phyloP scores from a whole-genome alignment of 352 stramenopile genomes.

The Phytophthora lateralis region DNA sequence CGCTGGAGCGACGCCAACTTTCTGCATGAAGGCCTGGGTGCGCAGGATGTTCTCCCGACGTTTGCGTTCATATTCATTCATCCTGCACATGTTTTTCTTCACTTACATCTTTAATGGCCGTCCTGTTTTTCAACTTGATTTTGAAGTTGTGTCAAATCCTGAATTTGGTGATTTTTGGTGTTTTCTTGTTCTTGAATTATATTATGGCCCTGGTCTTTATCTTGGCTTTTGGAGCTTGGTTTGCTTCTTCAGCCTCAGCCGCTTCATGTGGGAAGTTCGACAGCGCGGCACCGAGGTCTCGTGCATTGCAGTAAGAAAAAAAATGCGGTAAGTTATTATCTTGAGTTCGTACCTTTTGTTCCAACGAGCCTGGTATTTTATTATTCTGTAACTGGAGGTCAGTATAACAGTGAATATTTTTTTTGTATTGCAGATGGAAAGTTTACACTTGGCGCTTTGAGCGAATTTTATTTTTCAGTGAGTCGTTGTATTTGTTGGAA shows the following conservation, averaged over 20 bases:
- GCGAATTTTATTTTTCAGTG: too few species aligned
- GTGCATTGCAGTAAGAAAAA: conserved; percentile 12
- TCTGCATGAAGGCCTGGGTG: conserved; percentile 72
- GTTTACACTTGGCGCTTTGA: too few species aligned
- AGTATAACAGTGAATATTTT: too few species aligned
- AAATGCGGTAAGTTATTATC: conserved; percentile 15
- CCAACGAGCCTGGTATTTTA: too few species aligned
- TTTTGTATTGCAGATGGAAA: too few species aligned
- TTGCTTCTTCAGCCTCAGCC: conserved; percentile 12
- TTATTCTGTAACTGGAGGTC: too few species aligned
- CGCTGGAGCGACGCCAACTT: too few species aligned
- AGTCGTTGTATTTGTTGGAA: too few species aligned
- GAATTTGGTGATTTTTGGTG: neutral
- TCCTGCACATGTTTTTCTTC: neutral
- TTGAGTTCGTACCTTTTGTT: neutral
- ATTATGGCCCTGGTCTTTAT: neutral
- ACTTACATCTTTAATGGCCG: neutral
- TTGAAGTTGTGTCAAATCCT: neutral
- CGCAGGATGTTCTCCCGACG: conserved; percentile 74
- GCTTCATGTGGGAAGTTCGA: conserved; percentile 22
- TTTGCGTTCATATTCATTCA: conserved; percentile 66
- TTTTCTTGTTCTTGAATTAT: neutral
- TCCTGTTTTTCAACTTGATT: neutral
- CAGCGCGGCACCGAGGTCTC: neutral
- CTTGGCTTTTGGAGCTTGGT: neutral